phyloP scores from a whole-genome alignment of 257 asterid species.

The Solanum infundibuliforme region DNA sequence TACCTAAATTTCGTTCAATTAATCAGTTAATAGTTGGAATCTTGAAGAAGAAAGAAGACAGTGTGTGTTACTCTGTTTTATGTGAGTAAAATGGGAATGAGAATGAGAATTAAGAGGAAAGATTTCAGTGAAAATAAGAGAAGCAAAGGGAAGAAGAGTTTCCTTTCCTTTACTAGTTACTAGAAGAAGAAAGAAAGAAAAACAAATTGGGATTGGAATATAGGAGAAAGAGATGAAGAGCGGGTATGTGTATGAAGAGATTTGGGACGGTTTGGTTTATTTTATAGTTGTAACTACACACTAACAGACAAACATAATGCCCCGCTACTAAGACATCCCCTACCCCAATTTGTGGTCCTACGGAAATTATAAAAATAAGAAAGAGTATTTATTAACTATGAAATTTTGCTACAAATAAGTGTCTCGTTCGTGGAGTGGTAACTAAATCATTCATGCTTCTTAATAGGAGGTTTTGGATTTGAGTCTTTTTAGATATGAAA shows the following conservation, averaged over 20 bases:
- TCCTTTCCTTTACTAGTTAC: background rate
- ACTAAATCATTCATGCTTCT: too few species aligned
- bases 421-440: too few species aligned
- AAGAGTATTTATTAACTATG: background rate
- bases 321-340: background rate
- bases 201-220: background rate
- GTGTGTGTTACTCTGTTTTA: slow-evolving; percentile 5
- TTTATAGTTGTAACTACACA: slow-evolving; percentile 49
- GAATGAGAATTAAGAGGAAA: background rate
- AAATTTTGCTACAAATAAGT: background rate
- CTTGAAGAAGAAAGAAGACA: slow-evolving; percentile 1
- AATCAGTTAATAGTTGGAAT: background rate
- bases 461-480: too few species aligned
- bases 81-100: background rate
- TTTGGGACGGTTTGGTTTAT: slow-evolving; percentile 33
- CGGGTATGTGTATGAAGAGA: slow-evolving; percentile 17
- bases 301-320: slow-evolving; percentile 31
- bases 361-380: background rate
- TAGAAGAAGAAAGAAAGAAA: background rate
- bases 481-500: too few species aligned
- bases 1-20: background rate
- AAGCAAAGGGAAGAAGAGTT: background rate
- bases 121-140: background rate
- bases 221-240: slow-evolving; percentile 4
- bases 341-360: background rate